Conservation (phyloP, 306 rosid genomes). For the Fagus sylvatica region DNA sequence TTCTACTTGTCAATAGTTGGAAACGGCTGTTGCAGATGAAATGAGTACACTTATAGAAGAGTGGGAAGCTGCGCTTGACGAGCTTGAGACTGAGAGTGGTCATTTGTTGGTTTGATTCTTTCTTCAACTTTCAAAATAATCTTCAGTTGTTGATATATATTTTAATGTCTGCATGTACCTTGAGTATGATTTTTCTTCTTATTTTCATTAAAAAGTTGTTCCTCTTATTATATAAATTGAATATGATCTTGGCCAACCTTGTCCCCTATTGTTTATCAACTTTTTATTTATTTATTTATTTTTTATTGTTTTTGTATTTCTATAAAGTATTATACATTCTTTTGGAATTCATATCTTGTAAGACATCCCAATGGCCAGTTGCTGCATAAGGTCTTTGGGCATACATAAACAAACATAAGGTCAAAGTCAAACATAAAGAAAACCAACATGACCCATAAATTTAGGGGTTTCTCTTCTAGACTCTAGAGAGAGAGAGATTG, state of each 20-base stretch:
- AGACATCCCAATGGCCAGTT: background rate
- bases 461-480: too few relatives aligned
- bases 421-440: too few relatives aligned
- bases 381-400: background rate
- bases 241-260: background rate
- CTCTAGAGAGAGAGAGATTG: too few relatives aligned
- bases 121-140: conserved; percentile 36
- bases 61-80: conserved; percentile 85
- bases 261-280: background rate
- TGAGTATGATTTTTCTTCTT: background rate
- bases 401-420: too few relatives aligned
- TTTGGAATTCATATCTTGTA: background rate
- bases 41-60: conserved; percentile 67
- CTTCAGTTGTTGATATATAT: conserved; percentile 20
- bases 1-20: conserved; percentile 64
- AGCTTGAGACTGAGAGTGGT: conserved; percentile 87
- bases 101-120: conserved; percentile 73
- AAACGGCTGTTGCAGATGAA: conserved; percentile 78
- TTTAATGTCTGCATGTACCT: conserved; percentile 14
- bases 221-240: background rate
- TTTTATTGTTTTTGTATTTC: background rate
- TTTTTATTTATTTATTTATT: background rate
- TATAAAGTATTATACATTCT: background rate
- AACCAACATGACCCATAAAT: too few relatives aligned
- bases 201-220: background rate